Evolutionary conservation across 2,329 filamentous ascomycete genomes (phyloP).

Genomic region (Sporothrix humicola): DNA sequence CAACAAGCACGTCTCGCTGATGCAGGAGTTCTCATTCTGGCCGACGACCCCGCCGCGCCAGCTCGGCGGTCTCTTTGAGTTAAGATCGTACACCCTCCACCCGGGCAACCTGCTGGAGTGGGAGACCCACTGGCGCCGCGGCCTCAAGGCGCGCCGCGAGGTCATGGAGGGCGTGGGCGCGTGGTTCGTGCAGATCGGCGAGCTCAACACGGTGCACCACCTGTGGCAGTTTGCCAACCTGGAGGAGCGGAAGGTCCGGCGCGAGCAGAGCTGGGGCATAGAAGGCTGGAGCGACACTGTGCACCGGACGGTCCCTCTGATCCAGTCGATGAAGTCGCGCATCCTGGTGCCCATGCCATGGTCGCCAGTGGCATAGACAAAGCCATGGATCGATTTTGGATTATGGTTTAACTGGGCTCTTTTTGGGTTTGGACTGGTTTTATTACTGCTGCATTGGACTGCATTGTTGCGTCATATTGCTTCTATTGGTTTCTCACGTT

Average conservation of each 20-base stretch:
- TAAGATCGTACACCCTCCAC: slow-evolving; percentile 94
- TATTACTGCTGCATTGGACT: not conserved
- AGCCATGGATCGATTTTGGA: not conserved
- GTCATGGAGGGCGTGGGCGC: slow-evolving; percentile 99
- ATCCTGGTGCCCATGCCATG: slow-evolving; percentile 95
- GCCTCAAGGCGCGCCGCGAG: slow-evolving; percentile 86
- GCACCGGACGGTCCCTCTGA: slow-evolving; percentile 96
- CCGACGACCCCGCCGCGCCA: slow-evolving; percentile 89
- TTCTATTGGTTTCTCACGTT: not conserved
- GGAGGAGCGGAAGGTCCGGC: slow-evolving; percentile 85
- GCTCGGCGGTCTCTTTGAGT: slow-evolving; percentile 91
- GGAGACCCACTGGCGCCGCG: slow-evolving; percentile 97
- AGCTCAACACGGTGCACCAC: slow-evolving; percentile 96
- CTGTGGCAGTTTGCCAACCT: slow-evolving; percentile 98
- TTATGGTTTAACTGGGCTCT: not conserved
- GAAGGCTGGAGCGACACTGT: slow-evolving; percentile 97
- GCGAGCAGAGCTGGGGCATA: slow-evolving; percentile 93
- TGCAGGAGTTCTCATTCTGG: slow-evolving; percentile 99
- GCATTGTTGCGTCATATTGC: not conserved
- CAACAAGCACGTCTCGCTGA: slow-evolving; percentile 85
- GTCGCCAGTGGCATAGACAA: slow-evolving; percentile 81
- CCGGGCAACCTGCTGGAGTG: slow-evolving; percentile 96
- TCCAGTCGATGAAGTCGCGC: slow-evolving; percentile 93
- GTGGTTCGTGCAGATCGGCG: slow-evolving; percentile 98
- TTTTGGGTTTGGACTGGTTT: not conserved